Evolutionary conservation across 306 rosid species (phyloP), one percentile per base, ranked within the genome.

Genomic region (Cucurbita moschata): DNA sequence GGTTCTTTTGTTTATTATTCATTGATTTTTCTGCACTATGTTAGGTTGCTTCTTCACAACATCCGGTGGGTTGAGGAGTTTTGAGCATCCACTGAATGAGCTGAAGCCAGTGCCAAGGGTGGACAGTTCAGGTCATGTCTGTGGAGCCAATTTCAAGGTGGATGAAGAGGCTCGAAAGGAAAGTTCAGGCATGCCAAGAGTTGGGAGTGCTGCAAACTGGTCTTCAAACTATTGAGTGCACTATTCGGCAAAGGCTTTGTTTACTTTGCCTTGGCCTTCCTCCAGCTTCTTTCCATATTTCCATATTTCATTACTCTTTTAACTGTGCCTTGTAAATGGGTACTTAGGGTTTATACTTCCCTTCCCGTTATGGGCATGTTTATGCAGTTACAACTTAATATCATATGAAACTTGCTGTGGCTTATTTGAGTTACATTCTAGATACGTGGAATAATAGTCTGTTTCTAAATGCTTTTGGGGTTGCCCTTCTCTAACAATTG

Each of bases 161-260:
- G 97, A 94, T 75, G 87, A 81, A 1, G 87, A 84, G 4, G 72
- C 84, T 42, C 86, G 88, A 74, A 94, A 91, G 87, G 99, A 91
- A 78, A 11, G 72, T 21, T 60, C 83, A 53, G 97, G 99, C 78
- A 94, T 94, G 88, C 96, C 99, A 0, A 86, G 99, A 82, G 97
- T 94, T 51, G 99, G 96, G 51, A 47, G 99, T 86, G 96, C 99
- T 57, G 96, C 97, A 75, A 88, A 94, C 83, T 94, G 99, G 99
- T 87, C 99, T 5, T 6, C 86, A 55, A 74, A 89, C 82, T 89
- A 85, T 65, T 94, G 83, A 89, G 77, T 79, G 77, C 75, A 47
- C 72, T 21, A 74, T 64, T 71, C 18, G 61, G 74, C 71, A 16
- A 16, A 46, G 81, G 79, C 80, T 77, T 67, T 63, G 57, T 77